Base-by-base conservation (phyloP, 768 basidiomycete species). In the Rickenella mellea region DNA sequence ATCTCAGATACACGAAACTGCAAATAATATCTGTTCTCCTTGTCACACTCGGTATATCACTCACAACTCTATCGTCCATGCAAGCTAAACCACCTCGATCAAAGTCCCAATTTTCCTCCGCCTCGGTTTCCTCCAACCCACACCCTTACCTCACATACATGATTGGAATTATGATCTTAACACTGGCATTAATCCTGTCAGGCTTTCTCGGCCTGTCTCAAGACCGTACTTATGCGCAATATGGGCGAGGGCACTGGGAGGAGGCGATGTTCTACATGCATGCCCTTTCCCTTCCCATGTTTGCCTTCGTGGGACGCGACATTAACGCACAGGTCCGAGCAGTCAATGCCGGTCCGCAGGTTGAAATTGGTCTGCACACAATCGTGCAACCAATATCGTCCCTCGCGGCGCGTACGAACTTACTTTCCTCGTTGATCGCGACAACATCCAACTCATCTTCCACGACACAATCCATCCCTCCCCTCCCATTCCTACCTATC, bases 231-330 rank as follows among this genome's bases (percentile, higher is more conserved):
- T 87, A 80, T 54, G 51, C 53, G 24, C 46, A 44, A n/a, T 78
- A 78, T 48, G 62, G 71, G 10, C 54, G 45, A n/a, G 43, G 36
- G 30, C 50, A 46, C 30, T 96, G 92, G 92, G 77, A 83, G 54
- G 92, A 96, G 62, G 81, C 78, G 39, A 78, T 97, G 75, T 97
- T 94, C 65, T 97, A 91, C 64, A 70, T 87, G 17, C 88, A 91
- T 60, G 76, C 81, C 53, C 73, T 90, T 41, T 75, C 80, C 10
- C 68, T 91, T 10, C 88, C 86, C 5, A 70, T 89, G 68, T 90
- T 91, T 64, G 46, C 71, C 45, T 74, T 76, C 43, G 64, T 85
- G 28, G 63, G 76, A 1, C 51, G 64, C 15, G 74, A 74, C 52
- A 65, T 90, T 43, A 31, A 52, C 6, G 42, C 55, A 0, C 81